phyloP scores from a whole-genome alignment of 192 early-diverging fungal species.

The Backusella australiensis region DNA sequence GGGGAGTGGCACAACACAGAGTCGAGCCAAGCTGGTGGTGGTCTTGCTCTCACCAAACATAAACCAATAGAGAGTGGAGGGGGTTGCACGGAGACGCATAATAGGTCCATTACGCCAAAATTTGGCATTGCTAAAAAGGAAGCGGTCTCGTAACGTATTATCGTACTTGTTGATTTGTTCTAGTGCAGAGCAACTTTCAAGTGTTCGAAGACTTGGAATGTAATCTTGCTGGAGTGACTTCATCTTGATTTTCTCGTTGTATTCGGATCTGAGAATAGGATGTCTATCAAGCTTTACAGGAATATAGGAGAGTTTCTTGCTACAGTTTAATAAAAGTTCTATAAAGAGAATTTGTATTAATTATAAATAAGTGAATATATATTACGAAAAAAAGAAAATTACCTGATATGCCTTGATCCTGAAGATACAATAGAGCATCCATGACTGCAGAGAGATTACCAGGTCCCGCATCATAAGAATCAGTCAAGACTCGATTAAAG shows the following conservation, averaged over 20 bases:
- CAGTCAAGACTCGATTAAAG: background rate
- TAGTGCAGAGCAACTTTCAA: background rate
- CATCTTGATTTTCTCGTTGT: background rate
- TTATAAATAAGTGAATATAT: too few relatives aligned
- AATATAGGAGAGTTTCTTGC: background rate
- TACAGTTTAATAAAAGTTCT: background rate
- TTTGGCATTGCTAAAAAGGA: background rate
- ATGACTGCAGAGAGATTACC: background rate
- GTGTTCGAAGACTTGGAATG: background rate
- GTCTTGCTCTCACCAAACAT: background rate
- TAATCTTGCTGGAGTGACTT: background rate
- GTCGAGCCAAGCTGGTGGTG: background rate
- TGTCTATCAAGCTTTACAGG: background rate
- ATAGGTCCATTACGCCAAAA: background rate
- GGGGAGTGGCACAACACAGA: conserved; percentile 12
- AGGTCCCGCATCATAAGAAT: background rate
- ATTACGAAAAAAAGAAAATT: background rate
- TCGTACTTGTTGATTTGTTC: background rate
- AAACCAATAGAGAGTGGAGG: background rate
- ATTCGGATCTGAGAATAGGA: background rate
- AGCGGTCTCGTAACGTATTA: background rate
- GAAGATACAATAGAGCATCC: background rate
- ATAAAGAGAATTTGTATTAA: background rate
- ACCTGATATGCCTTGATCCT: conserved; percentile 2
- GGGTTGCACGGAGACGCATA: background rate